These are phyloP conservation scores for Zopfia rhizophila DNA, from an alignment of 2,329 filamentous ascomycete species.

Conservation along the genomic window DNA sequence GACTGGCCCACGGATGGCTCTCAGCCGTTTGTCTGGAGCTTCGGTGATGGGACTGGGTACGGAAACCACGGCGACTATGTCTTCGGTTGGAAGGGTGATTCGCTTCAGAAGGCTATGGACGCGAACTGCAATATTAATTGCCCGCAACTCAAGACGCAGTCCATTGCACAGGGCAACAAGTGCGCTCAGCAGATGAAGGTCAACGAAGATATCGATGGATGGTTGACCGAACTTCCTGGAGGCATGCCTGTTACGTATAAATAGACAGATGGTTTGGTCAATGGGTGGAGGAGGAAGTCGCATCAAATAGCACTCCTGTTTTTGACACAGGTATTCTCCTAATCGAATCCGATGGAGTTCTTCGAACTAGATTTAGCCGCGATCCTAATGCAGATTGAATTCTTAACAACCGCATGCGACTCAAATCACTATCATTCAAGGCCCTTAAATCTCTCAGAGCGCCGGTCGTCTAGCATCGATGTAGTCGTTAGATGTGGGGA, in stretches of 20 bases:
- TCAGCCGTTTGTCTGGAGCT: slow-evolving; percentile 41
- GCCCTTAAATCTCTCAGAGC: too few species aligned
- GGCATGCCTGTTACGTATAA: slow-evolving; percentile 18
- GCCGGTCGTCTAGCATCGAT: too few species aligned
- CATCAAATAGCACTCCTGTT: too few species aligned
- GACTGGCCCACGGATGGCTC: slow-evolving; percentile 36
- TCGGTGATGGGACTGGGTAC: slow-evolving; percentile 56
- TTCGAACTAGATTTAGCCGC: too few species aligned
- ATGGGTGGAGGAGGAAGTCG: too few species aligned
- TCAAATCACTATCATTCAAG: too few species aligned
- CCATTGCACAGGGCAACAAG: slow-evolving; percentile 57
- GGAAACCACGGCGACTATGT: slow-evolving; percentile 64
- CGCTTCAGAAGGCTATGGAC: slow-evolving; percentile 54
- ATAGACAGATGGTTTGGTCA: too few species aligned
- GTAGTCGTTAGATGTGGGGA: too few species aligned
- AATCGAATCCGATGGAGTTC: too few species aligned
- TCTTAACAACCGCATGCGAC: too few species aligned
- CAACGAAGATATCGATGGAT: slow-evolving; percentile 83
- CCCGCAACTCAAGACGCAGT: slow-evolving; percentile 57
- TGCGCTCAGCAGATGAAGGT: slow-evolving; percentile 72
- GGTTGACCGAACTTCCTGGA: slow-evolving; percentile 60
- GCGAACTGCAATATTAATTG: slow-evolving; percentile 46
- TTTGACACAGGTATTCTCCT: too few species aligned
- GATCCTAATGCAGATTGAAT: too few species aligned
- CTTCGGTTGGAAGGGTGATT: slow-evolving; percentile 63